Evolutionary conservation across 306 rosid species (phyloP), one percentile per base, ranked within the genome.

Genomic region (Calophaca sinica): DNA sequence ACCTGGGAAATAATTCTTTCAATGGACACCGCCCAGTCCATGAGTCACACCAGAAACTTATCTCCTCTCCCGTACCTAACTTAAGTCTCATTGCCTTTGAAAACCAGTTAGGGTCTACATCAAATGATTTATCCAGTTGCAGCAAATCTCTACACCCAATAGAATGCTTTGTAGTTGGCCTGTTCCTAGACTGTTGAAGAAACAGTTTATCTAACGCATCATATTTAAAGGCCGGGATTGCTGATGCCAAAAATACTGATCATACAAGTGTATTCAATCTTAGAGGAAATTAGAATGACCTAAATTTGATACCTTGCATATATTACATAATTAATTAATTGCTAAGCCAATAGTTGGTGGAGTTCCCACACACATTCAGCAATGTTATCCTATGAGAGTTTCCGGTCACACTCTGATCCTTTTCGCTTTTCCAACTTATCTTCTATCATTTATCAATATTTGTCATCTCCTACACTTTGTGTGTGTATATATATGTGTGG

Each of bases 351-450:
- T 79, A 82, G 80, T 70, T 85, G 83, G 89, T 87, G 86, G 83
- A 72, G 88, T 80, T 87, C 76, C 93, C 91, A 87, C 90, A 81
- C 72, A 75, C 41, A 57, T 51, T 73, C 77, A 72, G 29, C 76
- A 80, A 85, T 85, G 83, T 77, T 57, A 68, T 81, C 88, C 35
- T 72, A 71, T 61, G 28, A 63, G 81, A 64, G 45, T 78, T 87
- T 84, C 77, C 13, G 82, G 79, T 83, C 87, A 77, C 61, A 33
- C 32, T 35, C 54, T 39, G 26, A 20, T 29, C 64, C 45, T 75
- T 82, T 62, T 61, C 39, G 2, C 73, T 68, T 75, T 75, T 81
- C 44, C 78, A 64, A 73, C 42, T 38, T 79, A 65, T 44, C 46
- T 68, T 52, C 60, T 69, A 60, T 70, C 79, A 65, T 66, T 31